Evolutionary conservation across 768 basidiomycete genomes (phyloP).

Genomic region (Dictyophora rubrovolvata): DNA sequence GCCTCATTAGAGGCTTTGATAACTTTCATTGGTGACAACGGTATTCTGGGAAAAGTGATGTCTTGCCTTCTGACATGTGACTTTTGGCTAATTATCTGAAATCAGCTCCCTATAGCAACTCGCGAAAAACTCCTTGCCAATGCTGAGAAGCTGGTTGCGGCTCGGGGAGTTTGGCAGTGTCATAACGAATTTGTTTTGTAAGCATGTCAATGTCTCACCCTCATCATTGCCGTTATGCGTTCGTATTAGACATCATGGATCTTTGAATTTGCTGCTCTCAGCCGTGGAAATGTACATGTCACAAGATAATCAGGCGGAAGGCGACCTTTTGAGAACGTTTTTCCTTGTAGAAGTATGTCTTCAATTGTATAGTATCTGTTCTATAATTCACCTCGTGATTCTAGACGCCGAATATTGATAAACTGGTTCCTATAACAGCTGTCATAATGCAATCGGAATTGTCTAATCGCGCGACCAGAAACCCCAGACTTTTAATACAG

Average conservation of each 20-base stretch:
- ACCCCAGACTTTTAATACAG: constrained; percentile 44
- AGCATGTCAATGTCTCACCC: not conserved
- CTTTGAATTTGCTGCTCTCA: not conserved
- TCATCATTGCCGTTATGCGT: not conserved
- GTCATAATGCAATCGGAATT: constrained; percentile 32
- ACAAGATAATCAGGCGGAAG: constrained; percentile 44
- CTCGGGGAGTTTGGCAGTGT: constrained; percentile 69
- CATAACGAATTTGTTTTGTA: constrained; percentile 40
- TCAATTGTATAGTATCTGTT: not conserved
- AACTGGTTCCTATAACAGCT: constrained; percentile 50
- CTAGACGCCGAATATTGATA: constrained; percentile 52
- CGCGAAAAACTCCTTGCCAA: constrained; percentile 69
- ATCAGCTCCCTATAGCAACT: constrained; percentile 70
- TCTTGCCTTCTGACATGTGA: not conserved
- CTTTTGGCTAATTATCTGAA: not conserved
- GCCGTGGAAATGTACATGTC: constrained; percentile 43
- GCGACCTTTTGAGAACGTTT: constrained; percentile 77
- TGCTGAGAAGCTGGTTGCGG: constrained; percentile 80
- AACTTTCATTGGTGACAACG: constrained; percentile 81
- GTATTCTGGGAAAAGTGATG: constrained; percentile 60
- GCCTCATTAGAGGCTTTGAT: constrained; percentile 79
- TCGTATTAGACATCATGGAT: not conserved
- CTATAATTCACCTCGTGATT: not conserved
- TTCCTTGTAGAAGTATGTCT: constrained; percentile 48
- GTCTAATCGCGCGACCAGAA: constrained; percentile 32